A percentile compares a stretch with the other conserved stretches of the same genome.
Evolutionary conservation across 306 rosid genomes (phyloP).

Genomic region (Quercus variabilis): DNA sequence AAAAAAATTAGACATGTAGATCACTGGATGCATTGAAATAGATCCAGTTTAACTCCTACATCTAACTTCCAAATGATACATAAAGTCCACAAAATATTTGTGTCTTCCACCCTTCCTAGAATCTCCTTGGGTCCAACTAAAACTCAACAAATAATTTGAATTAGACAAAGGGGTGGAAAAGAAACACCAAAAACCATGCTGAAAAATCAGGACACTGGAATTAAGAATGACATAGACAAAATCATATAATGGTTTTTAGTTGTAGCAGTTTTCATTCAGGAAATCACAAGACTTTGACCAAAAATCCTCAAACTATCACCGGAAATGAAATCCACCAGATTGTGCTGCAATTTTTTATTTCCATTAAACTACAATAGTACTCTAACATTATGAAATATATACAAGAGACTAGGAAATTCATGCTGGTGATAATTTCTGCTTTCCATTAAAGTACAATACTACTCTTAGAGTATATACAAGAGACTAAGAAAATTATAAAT

Average conservation of each 20-base stretch:
- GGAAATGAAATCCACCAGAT: constrained; percentile 10
- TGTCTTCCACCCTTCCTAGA: background rate
- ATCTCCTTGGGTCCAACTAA: background rate
- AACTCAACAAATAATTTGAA: too few relatives aligned
- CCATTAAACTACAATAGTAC: background rate
- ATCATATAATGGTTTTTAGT: constrained; percentile 4
- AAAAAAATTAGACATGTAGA: constrained; percentile 3
- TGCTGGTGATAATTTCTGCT: background rate
- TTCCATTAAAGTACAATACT: constrained; percentile 1
- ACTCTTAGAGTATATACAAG: background rate
- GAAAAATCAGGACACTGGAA: background rate
- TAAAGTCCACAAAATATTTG: background rate
- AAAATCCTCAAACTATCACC: constrained; percentile 11
- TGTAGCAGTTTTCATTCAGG: constrained; percentile 12
- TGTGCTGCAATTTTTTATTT: background rate
- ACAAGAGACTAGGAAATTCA: constrained; percentile 5
- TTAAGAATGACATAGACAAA: background rate
- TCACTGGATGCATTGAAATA: background rate
- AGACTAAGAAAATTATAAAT: background rate
- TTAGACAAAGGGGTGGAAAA: too few relatives aligned
- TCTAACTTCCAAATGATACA: background rate
- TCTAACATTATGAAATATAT: background rate
- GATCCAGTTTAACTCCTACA: background rate
- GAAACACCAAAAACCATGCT: too few relatives aligned
- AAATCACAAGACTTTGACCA: constrained; percentile 4